Evolutionary conservation across 495 filamentous ascomycete genomes (phyloP), one percentile per base, ranked within the genome.

Genomic region (Chaetomium tenue): DNA sequence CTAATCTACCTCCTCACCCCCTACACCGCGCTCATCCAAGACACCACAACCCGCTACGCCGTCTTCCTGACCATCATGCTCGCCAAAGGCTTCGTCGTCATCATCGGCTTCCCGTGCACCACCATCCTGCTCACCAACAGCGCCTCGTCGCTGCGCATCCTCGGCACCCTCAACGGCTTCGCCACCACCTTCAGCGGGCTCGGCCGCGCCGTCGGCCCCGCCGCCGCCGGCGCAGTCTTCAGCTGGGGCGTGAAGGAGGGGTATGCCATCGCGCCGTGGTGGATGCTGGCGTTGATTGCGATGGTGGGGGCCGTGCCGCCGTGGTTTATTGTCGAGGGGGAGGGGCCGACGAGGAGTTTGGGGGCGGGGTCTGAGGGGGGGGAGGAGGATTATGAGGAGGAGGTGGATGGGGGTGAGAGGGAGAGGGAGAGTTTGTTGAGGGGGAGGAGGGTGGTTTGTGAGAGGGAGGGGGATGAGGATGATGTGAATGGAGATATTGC

Each of bases 41-140:
- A 74, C 37, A 67, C 72, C 11, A 61, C 72, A 2, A 60, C 68
- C 42, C 78, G 79, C 48, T 76, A 83, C 58, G 75, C 72, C 48
- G 76, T 79, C n/a, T 77, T 86, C 16, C 56, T 87, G 51, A 46
- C 72, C 16, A 69, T 92, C 50, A 81, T 91, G 77, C 74, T 92
- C 15, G 63, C 85, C 67, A 95, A 93, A 71, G 86, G 86, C 30
- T 78, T 88, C 53, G 82, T 83, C 13, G 83, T 83, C 42, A 92
- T 93, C 60, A 90, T 97, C 73, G 87, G 87, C 6, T 96, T 96
- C 72, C 93, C 93, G 1, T 92, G 89, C 72, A 87, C 82, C 18
- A 94, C 89, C n/a, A 95, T 97, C 69, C 75, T 97, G 22, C 79
- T 98, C 20, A 96, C 93, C 52, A 98, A 97, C 76, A 91, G 88